Conservation (phyloP, 1,284 basidiomycete species). For the Meira miltonrushii region DNA sequence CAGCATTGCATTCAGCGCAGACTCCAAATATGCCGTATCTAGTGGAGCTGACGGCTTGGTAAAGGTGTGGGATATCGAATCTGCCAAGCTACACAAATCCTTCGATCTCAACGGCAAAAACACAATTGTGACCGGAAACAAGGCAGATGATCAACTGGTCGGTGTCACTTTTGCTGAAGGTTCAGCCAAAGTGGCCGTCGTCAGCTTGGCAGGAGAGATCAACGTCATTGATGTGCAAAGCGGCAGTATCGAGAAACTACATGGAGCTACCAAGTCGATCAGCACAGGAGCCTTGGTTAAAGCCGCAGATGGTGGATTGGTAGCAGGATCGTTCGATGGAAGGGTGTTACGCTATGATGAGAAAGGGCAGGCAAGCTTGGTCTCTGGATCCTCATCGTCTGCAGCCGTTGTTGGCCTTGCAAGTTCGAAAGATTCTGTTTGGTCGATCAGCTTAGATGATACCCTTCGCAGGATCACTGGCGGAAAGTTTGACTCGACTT, state of each 20-base stretch:
- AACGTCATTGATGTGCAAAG: conserved; percentile 58
- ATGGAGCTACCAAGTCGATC: conserved; percentile 7
- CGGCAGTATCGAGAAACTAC: conserved; percentile 53
- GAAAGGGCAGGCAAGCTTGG: conserved; percentile 27
- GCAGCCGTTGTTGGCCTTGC: conserved; percentile 6
- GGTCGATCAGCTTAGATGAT: conserved; percentile 35
- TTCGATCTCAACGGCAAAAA: conserved; percentile 31
- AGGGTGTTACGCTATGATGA: conserved; percentile 26
- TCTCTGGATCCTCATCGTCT: conserved; percentile 56
- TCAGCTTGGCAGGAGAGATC: conserved; percentile 77
- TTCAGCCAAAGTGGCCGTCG: conserved; percentile 67
- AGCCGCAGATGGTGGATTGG: neutral
- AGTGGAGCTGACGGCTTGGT: conserved; percentile 80
- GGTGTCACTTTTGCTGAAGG: conserved; percentile 69
- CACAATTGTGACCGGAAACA: conserved; percentile 17
- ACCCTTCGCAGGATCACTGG: conserved; percentile 22
- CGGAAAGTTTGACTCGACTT: conserved; percentile 17
- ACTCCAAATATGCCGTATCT: conserved; percentile 69
- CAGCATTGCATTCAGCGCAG: conserved; percentile 55
- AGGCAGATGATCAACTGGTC: conserved; percentile 66
- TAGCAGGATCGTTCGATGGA: conserved; percentile 14
- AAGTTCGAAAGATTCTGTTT: conserved; percentile 12
- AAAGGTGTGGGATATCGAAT: conserved; percentile 38
- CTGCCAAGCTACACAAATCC: conserved; percentile 20
- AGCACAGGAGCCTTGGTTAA: conserved; percentile 6